phyloP scores from a whole-genome alignment of 2,329 filamentous ascomycete genomes.

The Hymenoscyphus occultus region DNA sequence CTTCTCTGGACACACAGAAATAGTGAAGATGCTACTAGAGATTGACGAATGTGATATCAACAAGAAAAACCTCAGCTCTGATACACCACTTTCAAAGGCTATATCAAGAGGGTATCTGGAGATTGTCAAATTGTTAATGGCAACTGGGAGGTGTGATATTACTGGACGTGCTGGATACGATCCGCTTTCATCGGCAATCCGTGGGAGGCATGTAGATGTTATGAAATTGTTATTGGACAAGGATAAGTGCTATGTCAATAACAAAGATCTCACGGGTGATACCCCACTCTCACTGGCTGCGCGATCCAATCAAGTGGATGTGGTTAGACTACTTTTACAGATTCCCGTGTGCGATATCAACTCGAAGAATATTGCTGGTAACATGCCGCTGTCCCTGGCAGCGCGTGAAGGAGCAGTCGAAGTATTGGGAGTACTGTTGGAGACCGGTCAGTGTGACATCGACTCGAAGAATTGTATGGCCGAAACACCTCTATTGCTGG shows the following conservation, averaged over 20 bases:
- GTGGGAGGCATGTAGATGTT: neutral
- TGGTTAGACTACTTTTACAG: neutral
- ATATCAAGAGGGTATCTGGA: neutral
- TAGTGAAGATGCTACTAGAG: neutral
- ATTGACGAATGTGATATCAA: neutral
- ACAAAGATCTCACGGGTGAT: neutral
- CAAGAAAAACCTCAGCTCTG: no score
- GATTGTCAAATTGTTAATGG: constrained; percentile 4
- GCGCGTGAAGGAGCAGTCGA: constrained; percentile 25
- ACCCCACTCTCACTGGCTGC: neutral
- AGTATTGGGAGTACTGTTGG: neutral
- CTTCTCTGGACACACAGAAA: constrained; percentile 11
- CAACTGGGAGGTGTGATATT: constrained; percentile 10
- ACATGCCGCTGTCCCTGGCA: neutral
- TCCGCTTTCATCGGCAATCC: neutral
- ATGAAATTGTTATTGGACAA: constrained; percentile 11
- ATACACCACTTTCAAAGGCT: constrained; percentile 19
- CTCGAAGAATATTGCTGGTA: neutral
- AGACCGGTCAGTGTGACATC: neutral
- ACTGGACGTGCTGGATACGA: no score
- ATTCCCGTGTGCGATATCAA: neutral
- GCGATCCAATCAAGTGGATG: neutral
- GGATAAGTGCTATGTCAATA: constrained; percentile 17
- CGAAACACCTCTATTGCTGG: neutral
- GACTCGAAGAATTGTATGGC: neutral